phyloP scores from a whole-genome alignment of 805 yeast species.

The Pachysolen tannophilus region DNA sequence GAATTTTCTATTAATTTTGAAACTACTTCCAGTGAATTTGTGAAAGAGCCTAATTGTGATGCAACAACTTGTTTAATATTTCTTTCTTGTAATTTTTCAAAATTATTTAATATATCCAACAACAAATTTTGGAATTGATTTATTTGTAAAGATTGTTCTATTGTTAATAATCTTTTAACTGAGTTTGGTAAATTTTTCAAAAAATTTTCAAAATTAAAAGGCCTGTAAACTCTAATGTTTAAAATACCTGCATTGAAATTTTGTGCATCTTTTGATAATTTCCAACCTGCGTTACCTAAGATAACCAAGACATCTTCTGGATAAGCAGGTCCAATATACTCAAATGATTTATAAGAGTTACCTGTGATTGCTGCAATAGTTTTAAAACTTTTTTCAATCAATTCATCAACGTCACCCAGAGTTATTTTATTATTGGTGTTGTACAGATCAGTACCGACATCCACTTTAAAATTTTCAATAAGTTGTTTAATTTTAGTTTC shows the following conservation, averaged over 20 bases:
- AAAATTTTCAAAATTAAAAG: slow-evolving; percentile 53
- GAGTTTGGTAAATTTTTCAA: slow-evolving; percentile 43
- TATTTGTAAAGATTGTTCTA: slow-evolving; percentile 51
- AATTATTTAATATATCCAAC: slow-evolving; percentile 65
- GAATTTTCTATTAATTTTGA: slow-evolving; percentile 45
- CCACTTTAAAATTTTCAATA: slow-evolving; percentile 5
- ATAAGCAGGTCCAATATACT: slow-evolving; percentile 29
- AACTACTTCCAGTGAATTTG: slow-evolving; percentile 33
- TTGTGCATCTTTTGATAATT: slow-evolving; percentile 31
- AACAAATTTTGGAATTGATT: slow-evolving; percentile 35
- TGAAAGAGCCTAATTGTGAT: slow-evolving; percentile 40
- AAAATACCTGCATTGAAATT: slow-evolving; percentile 38
- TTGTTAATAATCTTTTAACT: slow-evolving; percentile 47
- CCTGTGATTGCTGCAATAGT: slow-evolving; percentile 16
- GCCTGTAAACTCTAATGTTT: slow-evolving; percentile 60
- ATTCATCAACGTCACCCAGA: slow-evolving; percentile 14
- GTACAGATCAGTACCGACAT: too few species aligned
- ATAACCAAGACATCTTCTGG: slow-evolving; percentile 49
- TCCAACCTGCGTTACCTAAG: slow-evolving; percentile 49
- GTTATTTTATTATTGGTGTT: slow-evolving; percentile 5
- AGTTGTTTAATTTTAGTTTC: slow-evolving; percentile 5
- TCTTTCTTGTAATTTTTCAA: slow-evolving; percentile 35
- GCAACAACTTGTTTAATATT: slow-evolving; percentile 49
- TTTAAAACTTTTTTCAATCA: slow-evolving; percentile 25
- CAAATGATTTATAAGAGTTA: slow-evolving; percentile 35